Percentiles rank a stretch among this genome's conserved stretches.
phyloP scores from a whole-genome alignment of 1,284 basidiomycete genomes.

The Ceratobasidium sp. region DNA sequence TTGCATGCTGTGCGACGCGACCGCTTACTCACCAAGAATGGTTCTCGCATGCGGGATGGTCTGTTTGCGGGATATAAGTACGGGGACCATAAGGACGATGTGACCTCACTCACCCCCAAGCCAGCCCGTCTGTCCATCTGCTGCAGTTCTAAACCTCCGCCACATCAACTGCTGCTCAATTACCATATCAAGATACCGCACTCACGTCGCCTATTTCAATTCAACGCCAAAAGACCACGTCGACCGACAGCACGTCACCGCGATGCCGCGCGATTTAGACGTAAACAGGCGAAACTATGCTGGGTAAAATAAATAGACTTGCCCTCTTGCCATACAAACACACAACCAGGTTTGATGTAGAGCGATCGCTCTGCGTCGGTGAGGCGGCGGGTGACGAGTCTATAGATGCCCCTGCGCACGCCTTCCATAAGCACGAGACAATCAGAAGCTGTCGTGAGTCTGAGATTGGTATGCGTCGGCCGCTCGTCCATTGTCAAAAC shows the following conservation, averaged over 20 bases:
- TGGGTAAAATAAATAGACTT: slow-evolving; percentile 5
- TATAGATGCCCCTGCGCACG: slow-evolving; percentile 27
- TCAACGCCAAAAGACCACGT: neutral
- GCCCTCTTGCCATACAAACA: slow-evolving; percentile 37
- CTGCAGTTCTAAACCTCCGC: slow-evolving; percentile 36
- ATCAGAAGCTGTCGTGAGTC: slow-evolving; percentile 36
- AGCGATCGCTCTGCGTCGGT: slow-evolving; percentile 37
- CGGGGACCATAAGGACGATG: slow-evolving; percentile 29
- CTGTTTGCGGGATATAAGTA: slow-evolving; percentile 13
- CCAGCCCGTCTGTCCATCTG: slow-evolving; percentile 37
- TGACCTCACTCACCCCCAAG: slow-evolving; percentile 38
- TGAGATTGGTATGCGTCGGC: slow-evolving; percentile 35
- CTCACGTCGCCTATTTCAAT: slow-evolving; percentile 37
- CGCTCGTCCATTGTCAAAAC: slow-evolving; percentile 38
- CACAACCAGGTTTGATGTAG: slow-evolving; percentile 35
- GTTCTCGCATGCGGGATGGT: slow-evolving; percentile 37
- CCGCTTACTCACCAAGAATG: slow-evolving; percentile 25
- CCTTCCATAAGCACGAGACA: slow-evolving; percentile 37
- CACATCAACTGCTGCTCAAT: slow-evolving; percentile 37
- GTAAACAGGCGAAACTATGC: neutral
- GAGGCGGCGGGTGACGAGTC: slow-evolving; percentile 36
- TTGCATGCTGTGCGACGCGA: neutral
- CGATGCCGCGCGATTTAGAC: slow-evolving; percentile 6
- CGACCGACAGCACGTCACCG: neutral
- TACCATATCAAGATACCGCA: slow-evolving; percentile 33